Evolutionary conservation across 345 rosid species (phyloP).

Genomic region (Aquilaria malaccensis): DNA sequence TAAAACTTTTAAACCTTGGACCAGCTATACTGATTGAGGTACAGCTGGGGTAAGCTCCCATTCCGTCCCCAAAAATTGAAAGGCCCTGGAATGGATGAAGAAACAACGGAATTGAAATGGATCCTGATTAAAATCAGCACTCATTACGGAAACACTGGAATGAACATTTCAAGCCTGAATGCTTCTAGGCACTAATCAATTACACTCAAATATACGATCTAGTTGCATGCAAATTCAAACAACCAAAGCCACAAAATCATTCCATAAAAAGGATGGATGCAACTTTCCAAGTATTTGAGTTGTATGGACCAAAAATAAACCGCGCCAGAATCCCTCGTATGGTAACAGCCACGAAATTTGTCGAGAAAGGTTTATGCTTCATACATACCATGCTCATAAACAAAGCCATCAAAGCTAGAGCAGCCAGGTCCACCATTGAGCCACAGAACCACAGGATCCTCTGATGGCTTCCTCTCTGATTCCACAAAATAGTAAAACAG

Average conservation of each 20-base stretch:
- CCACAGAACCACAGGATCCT: conserved; percentile 87
- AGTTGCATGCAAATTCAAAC: too few species aligned
- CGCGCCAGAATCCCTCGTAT: neutral
- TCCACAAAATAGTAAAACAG: conserved; percentile 75
- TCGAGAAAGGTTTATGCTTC: neutral
- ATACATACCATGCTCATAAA: conserved; percentile 70
- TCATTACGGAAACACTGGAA: too few species aligned
- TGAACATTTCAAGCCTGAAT: too few species aligned
- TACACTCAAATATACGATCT: too few species aligned
- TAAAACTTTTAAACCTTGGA: conserved; percentile 55
- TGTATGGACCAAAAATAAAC: too few species aligned
- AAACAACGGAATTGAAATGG: neutral
- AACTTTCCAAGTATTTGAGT: neutral
- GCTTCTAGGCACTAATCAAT: too few species aligned
- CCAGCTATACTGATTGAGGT: conserved; percentile 81
- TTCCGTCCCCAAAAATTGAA: conserved; percentile 57
- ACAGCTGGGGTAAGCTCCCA: conserved; percentile 38
- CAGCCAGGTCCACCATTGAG: conserved; percentile 98
- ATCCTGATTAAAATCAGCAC: too few species aligned
- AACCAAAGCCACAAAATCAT: too few species aligned
- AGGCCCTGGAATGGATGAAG: conserved; percentile 50
- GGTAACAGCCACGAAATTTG: neutral
- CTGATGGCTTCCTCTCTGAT: conserved; percentile 61
- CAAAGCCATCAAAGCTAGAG: conserved; percentile 91
- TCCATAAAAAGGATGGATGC: neutral